Evolutionary conservation across 2,329 filamentous ascomycete species (phyloP).

Genomic region (Arthroderma sp.): DNA sequence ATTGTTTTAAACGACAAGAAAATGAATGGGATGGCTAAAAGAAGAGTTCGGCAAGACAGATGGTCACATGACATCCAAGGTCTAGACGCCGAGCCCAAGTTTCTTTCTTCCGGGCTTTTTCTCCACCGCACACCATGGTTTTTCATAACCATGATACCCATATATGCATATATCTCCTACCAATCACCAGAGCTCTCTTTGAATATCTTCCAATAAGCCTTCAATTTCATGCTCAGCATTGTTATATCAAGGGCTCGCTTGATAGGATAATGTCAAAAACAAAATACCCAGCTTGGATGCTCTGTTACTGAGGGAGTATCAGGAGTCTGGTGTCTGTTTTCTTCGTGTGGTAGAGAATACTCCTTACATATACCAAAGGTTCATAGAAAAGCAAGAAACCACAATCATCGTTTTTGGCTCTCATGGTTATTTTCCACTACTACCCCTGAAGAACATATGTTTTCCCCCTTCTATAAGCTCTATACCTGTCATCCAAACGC

Average conservation of each 20-base stretch:
- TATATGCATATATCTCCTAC: not conserved
- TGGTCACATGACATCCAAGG: not conserved
- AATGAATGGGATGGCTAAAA: too few species aligned
- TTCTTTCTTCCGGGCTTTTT: not conserved
- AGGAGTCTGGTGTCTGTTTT: too few species aligned
- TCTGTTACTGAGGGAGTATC: too few species aligned
- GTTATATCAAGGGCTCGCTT: too few species aligned
- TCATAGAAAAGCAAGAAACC: too few species aligned
- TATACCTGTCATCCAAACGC: not conserved
- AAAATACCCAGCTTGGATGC: too few species aligned
- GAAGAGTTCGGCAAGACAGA: too few species aligned
- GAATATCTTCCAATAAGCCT: not conserved
- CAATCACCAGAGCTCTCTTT: not conserved
- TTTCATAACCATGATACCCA: not conserved
- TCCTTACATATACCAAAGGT: too few species aligned
- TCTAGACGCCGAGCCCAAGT: not conserved
- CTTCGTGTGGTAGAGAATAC: too few species aligned
- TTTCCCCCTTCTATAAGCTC: not conserved
- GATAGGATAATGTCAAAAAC: too few species aligned
- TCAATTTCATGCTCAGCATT: too few species aligned
- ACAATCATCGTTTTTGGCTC: not conserved
- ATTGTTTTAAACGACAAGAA: too few species aligned
- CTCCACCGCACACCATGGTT: not conserved
- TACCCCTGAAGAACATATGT: not conserved
- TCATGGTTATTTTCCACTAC: not conserved